phyloP scores from a whole-genome alignment of 1,284 basidiomycete genomes.

The Trametes pubescens region DNA sequence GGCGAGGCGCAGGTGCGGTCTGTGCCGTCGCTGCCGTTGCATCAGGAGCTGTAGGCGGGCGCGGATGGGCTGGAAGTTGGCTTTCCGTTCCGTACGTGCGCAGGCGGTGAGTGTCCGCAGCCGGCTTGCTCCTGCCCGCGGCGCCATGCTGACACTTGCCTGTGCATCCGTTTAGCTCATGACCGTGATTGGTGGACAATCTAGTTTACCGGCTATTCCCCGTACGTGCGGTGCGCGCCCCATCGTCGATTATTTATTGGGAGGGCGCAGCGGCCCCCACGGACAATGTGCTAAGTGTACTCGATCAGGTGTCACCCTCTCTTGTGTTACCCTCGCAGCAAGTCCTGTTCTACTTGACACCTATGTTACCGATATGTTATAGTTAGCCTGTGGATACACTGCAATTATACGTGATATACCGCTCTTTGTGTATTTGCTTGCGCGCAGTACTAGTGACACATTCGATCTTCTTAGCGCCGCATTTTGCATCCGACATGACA shows the following conservation, averaged over 20 bases:
- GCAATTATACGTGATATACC: conserved; percentile 11
- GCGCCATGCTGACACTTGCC: conserved; percentile 17
- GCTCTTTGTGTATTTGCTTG: neutral
- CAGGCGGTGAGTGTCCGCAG: neutral
- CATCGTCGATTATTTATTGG: conserved; percentile 24
- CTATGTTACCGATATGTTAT: conserved; percentile 32
- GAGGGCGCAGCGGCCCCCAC: conserved; percentile 1
- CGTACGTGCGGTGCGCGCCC: conserved; percentile 5
- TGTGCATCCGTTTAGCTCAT: conserved; percentile 10
- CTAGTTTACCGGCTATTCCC: conserved; percentile 6
- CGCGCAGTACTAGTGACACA: no score
- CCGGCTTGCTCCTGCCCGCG: neutral
- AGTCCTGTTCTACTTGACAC: neutral
- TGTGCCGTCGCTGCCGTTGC: conserved; percentile 24
- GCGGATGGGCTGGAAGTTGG: conserved; percentile 12
- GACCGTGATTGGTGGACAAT: conserved; percentile 6
- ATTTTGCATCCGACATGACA: no score
- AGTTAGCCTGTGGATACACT: conserved; percentile 21
- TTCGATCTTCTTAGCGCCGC: no score
- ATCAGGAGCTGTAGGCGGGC: conserved; percentile 43
- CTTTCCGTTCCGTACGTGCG: neutral
- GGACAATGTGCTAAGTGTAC: conserved; percentile 3
- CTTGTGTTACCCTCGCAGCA: conserved; percentile 12
- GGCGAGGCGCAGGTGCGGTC: conserved; percentile 32
- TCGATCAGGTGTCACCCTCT: neutral